These are phyloP conservation scores for Striga hermonthica DNA, from an alignment of 305 asterid genomes.

Conservation along the genomic window DNA sequence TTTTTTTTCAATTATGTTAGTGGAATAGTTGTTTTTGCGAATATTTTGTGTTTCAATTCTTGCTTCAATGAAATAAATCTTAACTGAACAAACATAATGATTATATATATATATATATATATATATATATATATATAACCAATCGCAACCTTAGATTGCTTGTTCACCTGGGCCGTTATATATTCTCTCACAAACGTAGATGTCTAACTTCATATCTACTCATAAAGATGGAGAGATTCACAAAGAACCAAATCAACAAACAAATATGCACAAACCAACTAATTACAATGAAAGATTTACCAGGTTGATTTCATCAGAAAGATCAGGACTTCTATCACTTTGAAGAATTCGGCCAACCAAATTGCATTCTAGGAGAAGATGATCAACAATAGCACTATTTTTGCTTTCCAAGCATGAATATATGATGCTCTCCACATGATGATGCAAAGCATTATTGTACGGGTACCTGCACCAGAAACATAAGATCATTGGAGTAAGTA, in stretches of 20 bases:
- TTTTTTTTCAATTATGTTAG: too few relatives aligned
- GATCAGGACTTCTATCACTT: slow-evolving; percentile 58
- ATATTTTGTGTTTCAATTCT: too few relatives aligned
- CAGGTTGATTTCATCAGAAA: slow-evolving; percentile 57
- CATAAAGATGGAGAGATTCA: slow-evolving; percentile 24
- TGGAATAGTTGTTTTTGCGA: too few relatives aligned
- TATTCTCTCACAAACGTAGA: slow-evolving; percentile 26
- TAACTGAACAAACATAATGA: too few relatives aligned
- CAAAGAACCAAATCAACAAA: slow-evolving; percentile 9
- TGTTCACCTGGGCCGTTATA: slow-evolving; percentile 24
- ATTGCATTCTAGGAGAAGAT: slow-evolving; percentile 73
- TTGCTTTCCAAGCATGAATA: slow-evolving; percentile 86
- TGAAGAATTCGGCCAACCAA: slow-evolving; percentile 71
- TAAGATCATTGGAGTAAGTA: slow-evolving; percentile 29
- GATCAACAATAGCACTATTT: slow-evolving; percentile 53
- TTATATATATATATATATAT: too few relatives aligned
- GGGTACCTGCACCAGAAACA: slow-evolving; percentile 64
- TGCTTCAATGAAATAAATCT: too few relatives aligned
- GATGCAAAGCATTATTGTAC: slow-evolving; percentile 91
- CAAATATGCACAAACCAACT: background rate
- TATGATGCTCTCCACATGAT: slow-evolving; percentile 93
- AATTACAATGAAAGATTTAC: slow-evolving; percentile 35
- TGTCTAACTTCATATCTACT: slow-evolving; percentile 19
- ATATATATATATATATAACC: too few relatives aligned
- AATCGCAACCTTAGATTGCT: background rate